Evolutionary conservation across 805 yeast species (phyloP), one percentile per base, ranked within the genome.

Genomic region (Saccharomycopsis vini): DNA sequence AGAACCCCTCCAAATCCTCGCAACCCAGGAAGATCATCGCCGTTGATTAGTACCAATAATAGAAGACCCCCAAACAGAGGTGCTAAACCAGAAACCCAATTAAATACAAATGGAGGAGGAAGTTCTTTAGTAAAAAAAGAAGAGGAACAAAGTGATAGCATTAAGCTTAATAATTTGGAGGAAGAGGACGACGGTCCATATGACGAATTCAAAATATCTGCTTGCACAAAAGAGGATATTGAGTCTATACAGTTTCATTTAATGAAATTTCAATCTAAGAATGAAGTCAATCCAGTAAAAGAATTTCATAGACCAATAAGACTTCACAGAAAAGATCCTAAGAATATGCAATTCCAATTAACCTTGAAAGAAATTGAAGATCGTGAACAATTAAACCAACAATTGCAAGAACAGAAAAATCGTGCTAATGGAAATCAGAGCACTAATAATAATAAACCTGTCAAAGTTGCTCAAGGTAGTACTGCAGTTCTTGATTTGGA

Each of bases 251-350:
- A 94, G 47, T 81, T 79, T 50, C 96, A 90, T 59, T 72, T 90
- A 20, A 61, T 89, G 63, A 81, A 81, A 61, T 87, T 90, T 56
- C 94, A 82, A 56, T 71, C 83, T 28, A 77, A 77, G 47, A 73
- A 75, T 53, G 71, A 73, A 36, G 81, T 92, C 29, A 86, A 86
- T 50, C 90, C 92, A 9, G 63, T 68, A 32, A 64, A 67, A 29
- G 78, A 79, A 49, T 92, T 90, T 60, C 79, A 77, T 44, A 73
- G 74, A 47, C 98, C 98, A 0, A 80, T 89, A 16, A 68, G 96
- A 54, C 66, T 90, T 57, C 97, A 89, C 60, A 72, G 97, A 53
- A 89, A 90, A 58, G 97, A 90, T 61, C 96, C 98, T 1, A 76
- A 87, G 56, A 85, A 86, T 58, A 67, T 90, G 57, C 96, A 89